Base-by-base conservation (phyloP, 2,329 filamentous ascomycete genomes). In the Septoria petroselini region DNA sequence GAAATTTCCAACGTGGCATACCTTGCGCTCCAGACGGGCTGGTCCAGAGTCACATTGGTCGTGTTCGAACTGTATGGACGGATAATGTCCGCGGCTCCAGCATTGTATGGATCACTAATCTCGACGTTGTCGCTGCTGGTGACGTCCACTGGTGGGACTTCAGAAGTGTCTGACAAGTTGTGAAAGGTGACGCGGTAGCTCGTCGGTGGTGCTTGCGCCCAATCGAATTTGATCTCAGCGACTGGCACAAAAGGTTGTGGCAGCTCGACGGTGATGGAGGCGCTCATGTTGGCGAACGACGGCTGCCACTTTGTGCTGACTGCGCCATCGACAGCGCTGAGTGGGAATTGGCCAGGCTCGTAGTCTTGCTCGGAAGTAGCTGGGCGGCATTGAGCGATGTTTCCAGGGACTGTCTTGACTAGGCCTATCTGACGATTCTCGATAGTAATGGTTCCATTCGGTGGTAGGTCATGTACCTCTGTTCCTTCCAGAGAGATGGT, bases 281-380 rank as follows among this genome's bases (percentile, higher is more conserved):
- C 73, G 3, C 76, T 71, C 0, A 66, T 68, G 41, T 79, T 78
- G 1, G 76, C 71, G 7, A 61, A 62, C 1, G 69, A 62, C 0
- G 84, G 83, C 60, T 86, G 82, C 84, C 84, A 88, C 57, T 79
- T 79, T 0, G 84, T 87, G 14, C 78, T 78, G 4, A 78, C 72
- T 2, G 82, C 81, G 44, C 84, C 84, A 59, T 88, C 84, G 42
- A 85, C 76, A 2, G 82, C 83, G 0, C 78, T 75, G 44, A 85
- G 72, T 1, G 85, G 83, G 69, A 88, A 86, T 65, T 88, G 85
- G 11, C 85, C 85, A 0, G 82, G 78, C 19, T 76, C 69, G 60
- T 76, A 80, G 1, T 65, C 62, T 31, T 75, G 65, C 0, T 70
- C 63, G 1, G 77, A 80, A 3, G 54, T 43, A 1, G 55, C 44